Conservation (phyloP, 805 yeast species). For the Lachancea meyersii region DNA sequence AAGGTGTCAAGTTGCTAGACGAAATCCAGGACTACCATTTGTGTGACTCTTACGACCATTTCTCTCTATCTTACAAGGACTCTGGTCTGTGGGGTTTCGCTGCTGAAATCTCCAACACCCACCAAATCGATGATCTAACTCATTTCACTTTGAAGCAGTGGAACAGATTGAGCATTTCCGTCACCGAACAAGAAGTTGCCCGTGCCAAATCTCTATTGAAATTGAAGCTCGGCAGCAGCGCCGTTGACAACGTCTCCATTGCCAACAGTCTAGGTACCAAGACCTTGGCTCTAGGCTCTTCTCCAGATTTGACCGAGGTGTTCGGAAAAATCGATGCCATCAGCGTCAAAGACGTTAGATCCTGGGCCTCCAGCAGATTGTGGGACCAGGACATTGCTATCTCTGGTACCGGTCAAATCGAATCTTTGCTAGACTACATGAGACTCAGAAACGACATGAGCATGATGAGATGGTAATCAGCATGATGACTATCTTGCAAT, state of each 20-base stretch:
- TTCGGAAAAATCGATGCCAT: constrained; percentile 59
- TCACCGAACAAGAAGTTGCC: constrained; percentile 70
- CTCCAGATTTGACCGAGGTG: constrained; percentile 54
- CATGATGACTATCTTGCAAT: not conserved
- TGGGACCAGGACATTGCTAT: constrained; percentile 84
- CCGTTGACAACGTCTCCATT: constrained; percentile 45
- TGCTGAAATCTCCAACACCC: constrained; percentile 55
- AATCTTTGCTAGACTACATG: constrained; percentile 75
- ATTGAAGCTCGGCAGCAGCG: constrained; percentile 48
- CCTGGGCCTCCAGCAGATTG: constrained; percentile 69
- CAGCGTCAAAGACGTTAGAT: constrained; percentile 50
- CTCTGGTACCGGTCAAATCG: constrained; percentile 82
- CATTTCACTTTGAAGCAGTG: constrained; percentile 82
- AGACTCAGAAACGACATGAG: constrained; percentile 87
- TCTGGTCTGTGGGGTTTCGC: constrained; percentile 81
- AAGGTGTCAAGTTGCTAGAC: constrained; percentile 66
- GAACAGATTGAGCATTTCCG: constrained; percentile 74
- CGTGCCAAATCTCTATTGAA: constrained; percentile 71
- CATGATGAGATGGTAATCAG: constrained; percentile 68
- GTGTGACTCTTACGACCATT: constrained; percentile 66
- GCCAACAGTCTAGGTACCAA: constrained; percentile 54
- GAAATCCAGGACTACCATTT: constrained; percentile 66
- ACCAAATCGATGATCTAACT: constrained; percentile 62
- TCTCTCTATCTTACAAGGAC: constrained; percentile 66
- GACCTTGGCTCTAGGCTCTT: constrained; percentile 55